Percentiles rank a stretch among this genome's conserved stretches.
Conservation (phyloP, 306 rosid species). For the Chamaecrista fasciculata region DNA sequence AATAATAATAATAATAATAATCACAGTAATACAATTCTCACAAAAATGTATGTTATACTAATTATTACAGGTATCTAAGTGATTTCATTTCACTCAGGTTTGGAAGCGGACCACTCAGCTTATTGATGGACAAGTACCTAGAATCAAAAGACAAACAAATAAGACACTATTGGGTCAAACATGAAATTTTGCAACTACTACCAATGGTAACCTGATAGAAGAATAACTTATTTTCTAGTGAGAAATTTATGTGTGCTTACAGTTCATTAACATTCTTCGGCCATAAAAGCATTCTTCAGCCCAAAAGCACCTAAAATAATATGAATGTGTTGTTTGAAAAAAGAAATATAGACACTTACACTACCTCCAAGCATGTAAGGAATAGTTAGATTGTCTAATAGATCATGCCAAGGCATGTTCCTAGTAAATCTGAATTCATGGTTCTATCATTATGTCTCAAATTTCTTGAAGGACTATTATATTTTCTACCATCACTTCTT, state of each 20-base stretch:
- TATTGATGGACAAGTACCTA: slow-evolving; percentile 53
- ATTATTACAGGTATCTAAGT: slow-evolving; percentile 43
- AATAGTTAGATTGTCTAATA: not conserved
- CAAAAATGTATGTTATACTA: not conserved
- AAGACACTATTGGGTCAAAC: not conserved
- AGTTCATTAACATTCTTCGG: slow-evolving; percentile 35
- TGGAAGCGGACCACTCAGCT: slow-evolving; percentile 41
- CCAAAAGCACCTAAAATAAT: not conserved
- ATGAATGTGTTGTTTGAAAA: not conserved
- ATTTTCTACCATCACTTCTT: not conserved
- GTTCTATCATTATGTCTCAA: not conserved
- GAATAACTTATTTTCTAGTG: not conserved
- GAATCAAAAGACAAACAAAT: not conserved
- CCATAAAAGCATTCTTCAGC: slow-evolving; percentile 1
- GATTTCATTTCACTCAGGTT: slow-evolving; percentile 37
- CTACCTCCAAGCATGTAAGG: slow-evolving; percentile 33
- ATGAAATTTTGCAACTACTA: not conserved
- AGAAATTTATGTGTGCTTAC: slow-evolving; percentile 37
- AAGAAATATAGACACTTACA: slow-evolving; percentile 48
- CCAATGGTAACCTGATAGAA: not conserved
- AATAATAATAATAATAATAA: not conserved
- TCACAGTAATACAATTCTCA: not conserved
- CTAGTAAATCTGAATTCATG: not conserved
- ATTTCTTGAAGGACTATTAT: not conserved
- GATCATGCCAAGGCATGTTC: not conserved